phyloP scores from a whole-genome alignment of 2,329 filamentous ascomycete species.

The Huntiella decipiens region DNA sequence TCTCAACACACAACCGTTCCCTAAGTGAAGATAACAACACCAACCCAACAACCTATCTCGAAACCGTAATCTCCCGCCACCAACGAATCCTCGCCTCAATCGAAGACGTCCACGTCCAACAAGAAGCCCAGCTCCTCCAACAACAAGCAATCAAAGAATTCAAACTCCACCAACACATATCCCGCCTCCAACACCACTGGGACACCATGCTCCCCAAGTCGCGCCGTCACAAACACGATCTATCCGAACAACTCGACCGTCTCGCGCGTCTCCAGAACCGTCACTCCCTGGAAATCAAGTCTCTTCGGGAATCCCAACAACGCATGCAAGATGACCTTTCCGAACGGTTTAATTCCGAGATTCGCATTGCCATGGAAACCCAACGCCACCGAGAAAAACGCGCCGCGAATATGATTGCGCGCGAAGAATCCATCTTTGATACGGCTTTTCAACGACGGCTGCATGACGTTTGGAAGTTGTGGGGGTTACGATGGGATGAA shows the following conservation, averaged over 20 bases:
- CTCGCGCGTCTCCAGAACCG: slow-evolving; percentile 3
- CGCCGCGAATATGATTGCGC: slow-evolving; percentile 5
- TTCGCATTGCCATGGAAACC: slow-evolving; percentile 1
- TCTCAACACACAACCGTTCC: not conserved
- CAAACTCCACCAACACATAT: slow-evolving; percentile 8
- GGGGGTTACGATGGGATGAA: slow-evolving; percentile 10
- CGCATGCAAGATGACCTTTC: slow-evolving; percentile 9
- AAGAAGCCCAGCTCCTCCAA: slow-evolving; percentile 8
- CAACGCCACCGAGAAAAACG: slow-evolving; percentile 8
- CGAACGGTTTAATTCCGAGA: slow-evolving; percentile 8
- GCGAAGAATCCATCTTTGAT: slow-evolving; percentile 9
- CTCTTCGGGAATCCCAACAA: slow-evolving; percentile 9
- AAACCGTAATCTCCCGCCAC: slow-evolving; percentile 8
- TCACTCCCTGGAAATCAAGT: slow-evolving; percentile 8
- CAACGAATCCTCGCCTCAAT: slow-evolving; percentile 6
- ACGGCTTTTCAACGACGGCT: slow-evolving; percentile 5
- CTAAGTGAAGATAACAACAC: not conserved
- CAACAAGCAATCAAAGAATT: slow-evolving; percentile 8
- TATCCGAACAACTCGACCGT: slow-evolving; percentile 5
- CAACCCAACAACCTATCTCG: slow-evolving; percentile 4
- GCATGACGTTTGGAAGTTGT: slow-evolving; percentile 8
- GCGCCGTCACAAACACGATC: slow-evolving; percentile 2
- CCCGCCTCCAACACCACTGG: slow-evolving; percentile 9
- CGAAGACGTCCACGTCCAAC: slow-evolving; percentile 8
- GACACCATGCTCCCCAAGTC: slow-evolving; percentile 4